A percentile compares a stretch with the other conserved stretches of the same genome.
Evolutionary conservation across 2,329 filamentous ascomycete species (phyloP).

Genomic region (Colletotrichum cuscutae): DNA sequence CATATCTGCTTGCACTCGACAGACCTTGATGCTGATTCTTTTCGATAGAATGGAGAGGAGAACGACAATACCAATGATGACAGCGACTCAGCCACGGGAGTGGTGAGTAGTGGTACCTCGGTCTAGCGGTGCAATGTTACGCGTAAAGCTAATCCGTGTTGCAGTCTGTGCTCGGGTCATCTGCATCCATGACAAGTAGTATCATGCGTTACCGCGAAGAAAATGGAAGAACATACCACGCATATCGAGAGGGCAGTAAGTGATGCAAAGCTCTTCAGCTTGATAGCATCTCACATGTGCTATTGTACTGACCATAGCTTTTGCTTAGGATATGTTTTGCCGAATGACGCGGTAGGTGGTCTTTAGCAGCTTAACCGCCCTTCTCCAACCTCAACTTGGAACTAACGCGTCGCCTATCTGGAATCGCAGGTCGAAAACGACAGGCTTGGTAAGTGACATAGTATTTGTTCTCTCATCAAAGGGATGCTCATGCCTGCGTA

Average conservation of each 20-base stretch:
- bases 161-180: constrained; percentile 38
- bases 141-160: background rate
- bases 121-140: background rate
- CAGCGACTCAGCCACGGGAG: constrained; percentile 4
- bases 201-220: constrained; percentile 51
- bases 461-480: accelerated
- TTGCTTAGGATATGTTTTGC: constrained; percentile 39
- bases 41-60: background rate
- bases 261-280: background rate
- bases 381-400: background rate
- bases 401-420: background rate
- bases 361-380: background rate
- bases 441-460: constrained; percentile 33
- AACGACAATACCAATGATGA: background rate
- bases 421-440: constrained; percentile 39
- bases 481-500: background rate
- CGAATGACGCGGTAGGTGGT: constrained; percentile 39
- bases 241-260: constrained; percentile 42
- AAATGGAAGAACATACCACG: constrained; percentile 51
- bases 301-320: background rate
- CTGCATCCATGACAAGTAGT: constrained; percentile 47
- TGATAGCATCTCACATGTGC: background rate
- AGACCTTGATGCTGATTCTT: background rate
- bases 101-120: background rate
- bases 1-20: background rate